Evolutionary conservation across 495 filamentous ascomycete species (phyloP).

Genomic region (Neurospora sp.): DNA sequence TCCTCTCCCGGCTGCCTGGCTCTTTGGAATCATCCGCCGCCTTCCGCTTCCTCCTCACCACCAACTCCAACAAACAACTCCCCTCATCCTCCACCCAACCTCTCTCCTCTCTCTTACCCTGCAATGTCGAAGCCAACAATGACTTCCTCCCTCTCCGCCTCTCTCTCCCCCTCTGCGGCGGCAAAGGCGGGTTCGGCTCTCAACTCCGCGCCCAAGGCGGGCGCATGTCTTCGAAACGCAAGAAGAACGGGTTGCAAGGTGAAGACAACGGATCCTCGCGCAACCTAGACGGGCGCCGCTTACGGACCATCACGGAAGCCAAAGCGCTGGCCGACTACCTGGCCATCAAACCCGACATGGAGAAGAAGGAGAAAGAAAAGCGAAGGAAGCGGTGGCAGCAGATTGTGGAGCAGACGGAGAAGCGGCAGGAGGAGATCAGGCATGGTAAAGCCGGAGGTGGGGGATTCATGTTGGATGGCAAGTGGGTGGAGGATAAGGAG

Average conservation of each 20-base stretch:
- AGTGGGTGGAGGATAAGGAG: constrained; percentile 90
- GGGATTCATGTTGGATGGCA: constrained; percentile 50
- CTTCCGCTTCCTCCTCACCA: constrained; percentile 63
- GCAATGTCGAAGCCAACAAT: constrained; percentile 27
- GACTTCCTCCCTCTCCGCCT: constrained; percentile 74
- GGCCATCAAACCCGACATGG: constrained; percentile 94
- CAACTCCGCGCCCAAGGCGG: constrained; percentile 94
- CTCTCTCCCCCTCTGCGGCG: constrained; percentile 64
- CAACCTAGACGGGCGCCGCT: constrained; percentile 83
- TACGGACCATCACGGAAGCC: constrained; percentile 87
- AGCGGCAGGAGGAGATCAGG: constrained; percentile 67
- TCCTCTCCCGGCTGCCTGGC: constrained; percentile 55
- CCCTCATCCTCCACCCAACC: constrained; percentile 32
- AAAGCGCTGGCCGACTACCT: constrained; percentile 92
- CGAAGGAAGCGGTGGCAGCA: constrained; percentile 71
- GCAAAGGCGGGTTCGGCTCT: constrained; percentile 95
- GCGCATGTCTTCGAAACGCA: constrained; percentile 91
- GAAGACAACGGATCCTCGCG: constrained; percentile 81
- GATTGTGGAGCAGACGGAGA: constrained; percentile 73
- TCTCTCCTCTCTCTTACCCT: constrained; percentile 44
- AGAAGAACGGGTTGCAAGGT: constrained; percentile 55
- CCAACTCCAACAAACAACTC: constrained; percentile 66
- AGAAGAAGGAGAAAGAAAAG: constrained; percentile 79
- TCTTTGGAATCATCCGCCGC: constrained; percentile 10
- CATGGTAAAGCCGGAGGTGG: constrained; percentile 50